Evolutionary conservation across 169 alveolate genomes (phyloP).

Genomic region (Amoebophrya sp.): DNA sequence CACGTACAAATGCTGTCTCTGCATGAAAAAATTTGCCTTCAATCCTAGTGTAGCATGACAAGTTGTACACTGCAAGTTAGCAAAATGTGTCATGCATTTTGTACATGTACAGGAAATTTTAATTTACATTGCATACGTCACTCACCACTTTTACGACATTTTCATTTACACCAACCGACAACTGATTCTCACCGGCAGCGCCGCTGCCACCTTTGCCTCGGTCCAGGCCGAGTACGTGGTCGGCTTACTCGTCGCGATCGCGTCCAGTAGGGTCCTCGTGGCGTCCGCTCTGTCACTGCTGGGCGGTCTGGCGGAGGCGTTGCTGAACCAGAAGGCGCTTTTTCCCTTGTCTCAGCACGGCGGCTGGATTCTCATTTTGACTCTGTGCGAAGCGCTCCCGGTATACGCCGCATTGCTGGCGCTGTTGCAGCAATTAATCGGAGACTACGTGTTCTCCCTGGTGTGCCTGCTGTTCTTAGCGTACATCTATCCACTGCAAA

Average conservation of each 20-base stretch:
- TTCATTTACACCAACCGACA: not conserved
- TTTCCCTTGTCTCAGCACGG: not conserved
- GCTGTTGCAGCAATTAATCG: not conserved
- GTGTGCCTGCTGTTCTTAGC: not conserved
- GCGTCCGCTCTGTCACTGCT: not conserved
- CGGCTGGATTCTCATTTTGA: not conserved
- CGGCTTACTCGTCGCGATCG: not conserved
- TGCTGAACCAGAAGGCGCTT: not conserved
- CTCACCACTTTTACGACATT: not conserved
- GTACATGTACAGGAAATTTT: too few species aligned
- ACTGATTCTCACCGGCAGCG: not conserved
- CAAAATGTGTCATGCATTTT: too few species aligned
- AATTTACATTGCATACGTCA: not conserved
- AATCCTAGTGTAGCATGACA: too few species aligned
- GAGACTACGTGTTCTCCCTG: not conserved
- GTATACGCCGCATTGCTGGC: not conserved
- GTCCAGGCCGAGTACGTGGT: not conserved
- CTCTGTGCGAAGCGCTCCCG: not conserved
- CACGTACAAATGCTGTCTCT: too few species aligned
- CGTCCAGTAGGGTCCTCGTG: not conserved
- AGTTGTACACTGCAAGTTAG: too few species aligned
- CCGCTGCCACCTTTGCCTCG: not conserved
- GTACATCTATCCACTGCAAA: too few species aligned
- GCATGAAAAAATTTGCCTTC: too few species aligned
- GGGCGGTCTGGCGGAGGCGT: not conserved